phyloP scores from a whole-genome alignment of 2,329 filamentous ascomycete species.

The Colletotrichum sp. region DNA sequence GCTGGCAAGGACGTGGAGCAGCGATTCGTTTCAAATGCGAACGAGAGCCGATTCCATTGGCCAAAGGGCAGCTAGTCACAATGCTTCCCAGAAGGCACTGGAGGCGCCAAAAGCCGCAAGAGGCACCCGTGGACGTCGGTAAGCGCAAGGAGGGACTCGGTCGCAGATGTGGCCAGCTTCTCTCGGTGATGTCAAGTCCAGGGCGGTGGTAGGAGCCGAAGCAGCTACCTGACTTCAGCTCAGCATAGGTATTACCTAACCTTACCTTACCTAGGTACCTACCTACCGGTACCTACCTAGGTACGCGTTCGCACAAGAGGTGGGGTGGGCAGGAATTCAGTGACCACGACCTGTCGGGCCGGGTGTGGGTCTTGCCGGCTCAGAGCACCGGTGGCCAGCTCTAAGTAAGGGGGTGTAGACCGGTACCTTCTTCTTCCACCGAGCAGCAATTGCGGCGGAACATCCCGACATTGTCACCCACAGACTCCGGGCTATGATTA shows the following conservation, averaged over 20 bases:
- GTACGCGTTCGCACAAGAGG: no score
- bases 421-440: not conserved
- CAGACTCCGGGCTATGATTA: not conserved
- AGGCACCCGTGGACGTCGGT: not conserved
- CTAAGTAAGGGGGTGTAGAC: not conserved
- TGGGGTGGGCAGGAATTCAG: no score
- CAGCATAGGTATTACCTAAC: not conserved
- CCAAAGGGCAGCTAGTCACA: not conserved
- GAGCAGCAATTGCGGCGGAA: not conserved
- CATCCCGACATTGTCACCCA: not conserved
- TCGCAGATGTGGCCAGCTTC: not conserved
- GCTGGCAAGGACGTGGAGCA: not conserved
- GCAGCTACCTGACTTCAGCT: not conserved
- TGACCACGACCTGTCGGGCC: not conserved
- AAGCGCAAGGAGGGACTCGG: not conserved
- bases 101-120: not conserved
- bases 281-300: no score
- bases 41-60: not conserved
- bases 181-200: not conserved
- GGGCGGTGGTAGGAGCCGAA: not conserved
- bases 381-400: not conserved
- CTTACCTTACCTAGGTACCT: no score
- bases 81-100: not conserved
- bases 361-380: not conserved
- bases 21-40: not conserved